Base-by-base conservation (phyloP, 306 rosid genomes). In the Cucumis cinereus region DNA sequence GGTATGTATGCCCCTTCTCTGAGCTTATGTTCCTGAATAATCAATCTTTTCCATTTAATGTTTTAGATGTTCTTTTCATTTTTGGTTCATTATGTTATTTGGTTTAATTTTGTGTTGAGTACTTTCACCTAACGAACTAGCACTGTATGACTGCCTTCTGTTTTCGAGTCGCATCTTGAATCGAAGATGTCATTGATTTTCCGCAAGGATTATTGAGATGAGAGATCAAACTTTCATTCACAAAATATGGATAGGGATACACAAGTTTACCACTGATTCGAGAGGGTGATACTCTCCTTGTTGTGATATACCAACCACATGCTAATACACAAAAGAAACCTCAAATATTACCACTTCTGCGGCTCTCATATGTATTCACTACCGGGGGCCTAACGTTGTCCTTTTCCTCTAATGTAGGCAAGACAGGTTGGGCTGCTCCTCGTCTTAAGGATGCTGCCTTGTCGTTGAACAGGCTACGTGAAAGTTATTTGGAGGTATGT, bases 381-480 rank as follows among this genome's bases (percentile, higher is more conserved):
- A 45, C 12, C 5, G 52, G 52, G 16, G 52, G 47, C 52, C 52
- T 45, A 45, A 45, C 52, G 3, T 45, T 45, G 52, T 2, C 77
- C 26, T 71, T 28, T 80, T 16, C 80, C 58, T 14, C 33, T 41
- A n/a, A 20, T n/a, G 30, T 84, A 93, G 97, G 98, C 80, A 93
- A 84, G 78, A 74, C 84, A 16, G 96, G 97, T 78, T 90, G 96
- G 96, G 96, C 97, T 15, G 98, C 98, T 4, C 98, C 97, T 63
- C 94, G 93, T 79, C 97, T 93, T 58, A 91, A 90, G 84, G 97
- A 93, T 78, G 97, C 96, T 67, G 86, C 85, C 68, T 87, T 90
- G 78, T 93, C 98, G 52, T 80, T 86, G 16, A 96, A 91, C 87
- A 90, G 83, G 89, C 79, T 93, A 52, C 89, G 91, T 22, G 98